phyloP scores from a whole-genome alignment of 2,329 filamentous ascomycete species.

The Arthrobotrys entomopaga region DNA sequence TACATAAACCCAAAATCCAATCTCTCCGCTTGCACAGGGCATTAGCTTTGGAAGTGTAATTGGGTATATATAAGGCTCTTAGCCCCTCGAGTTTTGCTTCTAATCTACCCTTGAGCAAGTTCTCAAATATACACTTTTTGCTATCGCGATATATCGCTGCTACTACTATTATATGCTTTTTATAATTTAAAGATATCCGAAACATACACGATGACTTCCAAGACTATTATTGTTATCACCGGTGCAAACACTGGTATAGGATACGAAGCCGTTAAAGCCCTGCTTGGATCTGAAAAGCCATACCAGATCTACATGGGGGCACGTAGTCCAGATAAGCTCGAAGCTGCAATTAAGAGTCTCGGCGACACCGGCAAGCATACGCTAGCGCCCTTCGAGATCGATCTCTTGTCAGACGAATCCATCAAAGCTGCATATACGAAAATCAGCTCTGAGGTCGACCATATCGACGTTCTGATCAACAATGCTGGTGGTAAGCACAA shows the following conservation, averaged over 20 bases:
- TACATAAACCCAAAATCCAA: too few relatives aligned
- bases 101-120: too few relatives aligned
- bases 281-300: slow-evolving; percentile 64
- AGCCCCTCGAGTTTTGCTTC: too few relatives aligned
- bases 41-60: too few relatives aligned
- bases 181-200: not conserved
- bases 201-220: slow-evolving; percentile 27
- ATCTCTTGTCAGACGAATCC: slow-evolving; percentile 60
- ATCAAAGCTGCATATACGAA: slow-evolving; percentile 60
- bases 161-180: not conserved
- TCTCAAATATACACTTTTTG: too few relatives aligned
- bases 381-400: slow-evolving; percentile 56
- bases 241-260: slow-evolving; percentile 73
- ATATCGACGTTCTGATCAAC: slow-evolving; percentile 61
- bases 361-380: slow-evolving; percentile 47
- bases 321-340: slow-evolving; percentile 67
- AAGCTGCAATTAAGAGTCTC: slow-evolving; percentile 64
- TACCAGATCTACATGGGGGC: slow-evolving; percentile 70
- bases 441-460: slow-evolving; percentile 58
- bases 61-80: too few relatives aligned
- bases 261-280: slow-evolving; percentile 68
- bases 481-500: slow-evolving; percentile 58
- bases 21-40: too few relatives aligned
- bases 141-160: too few relatives aligned
- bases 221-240: slow-evolving; percentile 68